Evolutionary conservation across 352 stramenopile genomes (phyloP).

Genomic region (Pythium angustatum): DNA sequence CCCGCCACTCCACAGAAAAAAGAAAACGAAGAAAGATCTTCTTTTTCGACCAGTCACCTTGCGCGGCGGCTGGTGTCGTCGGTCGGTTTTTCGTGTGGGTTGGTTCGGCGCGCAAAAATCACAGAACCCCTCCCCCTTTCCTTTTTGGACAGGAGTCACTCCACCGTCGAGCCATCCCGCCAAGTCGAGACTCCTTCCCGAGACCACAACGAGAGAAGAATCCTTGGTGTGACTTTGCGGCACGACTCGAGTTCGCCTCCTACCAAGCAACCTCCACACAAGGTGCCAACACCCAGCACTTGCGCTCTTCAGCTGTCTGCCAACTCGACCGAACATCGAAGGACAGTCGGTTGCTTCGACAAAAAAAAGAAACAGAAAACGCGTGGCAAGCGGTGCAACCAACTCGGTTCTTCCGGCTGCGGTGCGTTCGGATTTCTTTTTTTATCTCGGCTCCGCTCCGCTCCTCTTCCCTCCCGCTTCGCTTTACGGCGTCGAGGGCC

Average conservation of each 20-base stretch:
- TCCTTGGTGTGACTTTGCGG: neutral
- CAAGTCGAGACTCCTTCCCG: neutral
- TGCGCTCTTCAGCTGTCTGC: neutral
- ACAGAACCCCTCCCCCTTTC: conserved; percentile 9
- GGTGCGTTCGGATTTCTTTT: conserved; percentile 21
- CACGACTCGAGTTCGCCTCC: neutral
- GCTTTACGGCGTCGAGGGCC: neutral
- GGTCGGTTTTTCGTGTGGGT: conserved; percentile 14
- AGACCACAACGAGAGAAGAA: conserved; percentile 1
- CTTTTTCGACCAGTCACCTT: conserved; percentile 23
- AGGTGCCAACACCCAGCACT: too few species aligned
- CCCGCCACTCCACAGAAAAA: conserved; percentile 18
- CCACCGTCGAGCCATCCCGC: neutral
- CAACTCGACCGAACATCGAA: conserved; percentile 1
- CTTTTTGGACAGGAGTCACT: conserved; percentile 4
- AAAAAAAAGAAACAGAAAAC: conserved; percentile 17
- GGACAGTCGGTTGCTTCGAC: neutral
- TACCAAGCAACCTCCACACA: neutral
- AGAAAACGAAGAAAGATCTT: conserved; percentile 26
- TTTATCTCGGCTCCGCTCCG: conserved; percentile 6
- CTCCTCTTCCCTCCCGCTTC: neutral
- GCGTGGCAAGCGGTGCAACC: conserved; percentile 6
- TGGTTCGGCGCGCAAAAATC: conserved; percentile 6
- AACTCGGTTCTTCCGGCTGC: neutral
- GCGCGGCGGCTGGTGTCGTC: neutral